Conservation (phyloP, 2,329 filamentous ascomycete genomes). For the Cadophora luteo-olivacea region DNA sequence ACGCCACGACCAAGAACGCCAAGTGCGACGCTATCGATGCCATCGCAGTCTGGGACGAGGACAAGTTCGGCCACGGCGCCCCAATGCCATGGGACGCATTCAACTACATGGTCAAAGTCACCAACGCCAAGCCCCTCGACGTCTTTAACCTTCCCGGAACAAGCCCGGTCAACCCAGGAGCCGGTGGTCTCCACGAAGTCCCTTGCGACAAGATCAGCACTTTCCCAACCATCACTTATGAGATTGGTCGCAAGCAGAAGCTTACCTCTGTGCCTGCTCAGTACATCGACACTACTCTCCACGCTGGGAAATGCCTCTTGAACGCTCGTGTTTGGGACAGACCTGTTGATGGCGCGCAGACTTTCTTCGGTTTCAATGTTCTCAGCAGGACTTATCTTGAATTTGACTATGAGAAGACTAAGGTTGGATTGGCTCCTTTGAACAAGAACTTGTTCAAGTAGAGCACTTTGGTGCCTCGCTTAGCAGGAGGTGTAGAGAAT, state of each 20-base stretch:
- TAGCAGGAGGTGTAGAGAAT: not conserved
- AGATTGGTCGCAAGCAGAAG: conserved; percentile 22
- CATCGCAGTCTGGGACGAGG: conserved; percentile 26
- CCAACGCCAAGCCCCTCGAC: conserved; percentile 18
- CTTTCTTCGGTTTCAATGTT: conserved; percentile 25
- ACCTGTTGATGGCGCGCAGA: conserved; percentile 25
- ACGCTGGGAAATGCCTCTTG: conserved; percentile 21
- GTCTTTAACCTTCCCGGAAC: conserved; percentile 23
- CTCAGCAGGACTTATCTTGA: conserved; percentile 24
- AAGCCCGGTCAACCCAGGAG: conserved; percentile 24
- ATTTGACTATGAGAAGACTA: conserved; percentile 23
- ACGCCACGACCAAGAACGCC: conserved; percentile 20
- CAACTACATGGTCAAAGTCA: conserved; percentile 17
- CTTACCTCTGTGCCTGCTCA: conserved; percentile 12
- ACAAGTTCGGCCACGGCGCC: conserved; percentile 25
- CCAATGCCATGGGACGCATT: conserved; percentile 24
- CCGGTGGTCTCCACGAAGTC: conserved; percentile 18
- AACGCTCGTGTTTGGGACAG: conserved; percentile 26
- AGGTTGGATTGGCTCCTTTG: conserved; percentile 21
- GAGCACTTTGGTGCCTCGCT: not conserved
- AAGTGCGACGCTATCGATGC: conserved; percentile 24
- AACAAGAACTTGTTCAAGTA: conserved; percentile 21
- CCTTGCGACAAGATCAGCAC: conserved; percentile 19
- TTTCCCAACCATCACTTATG: conserved; percentile 23
- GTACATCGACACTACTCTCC: conserved; percentile 23